These are phyloP conservation scores for Mariannaea sp. DNA, from an alignment of 2,329 filamentous ascomycete species.

Conservation along the genomic window DNA sequence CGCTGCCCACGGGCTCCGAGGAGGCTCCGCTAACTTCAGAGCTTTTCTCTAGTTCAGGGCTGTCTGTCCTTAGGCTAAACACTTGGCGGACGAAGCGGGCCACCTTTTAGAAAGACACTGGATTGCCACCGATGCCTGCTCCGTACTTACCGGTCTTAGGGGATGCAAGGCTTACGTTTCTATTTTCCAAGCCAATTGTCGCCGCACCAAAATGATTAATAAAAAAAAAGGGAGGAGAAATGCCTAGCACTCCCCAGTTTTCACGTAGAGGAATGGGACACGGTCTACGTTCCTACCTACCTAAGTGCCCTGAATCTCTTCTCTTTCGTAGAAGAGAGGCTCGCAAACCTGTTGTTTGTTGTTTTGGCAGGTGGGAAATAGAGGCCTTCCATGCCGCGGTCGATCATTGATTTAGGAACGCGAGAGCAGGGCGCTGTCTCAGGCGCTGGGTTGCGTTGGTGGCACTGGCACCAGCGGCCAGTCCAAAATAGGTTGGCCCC, in stretches of 20 bases:
- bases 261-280: too few species aligned
- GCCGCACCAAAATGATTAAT: too few species aligned
- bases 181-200: too few species aligned
- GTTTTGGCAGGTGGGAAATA: too few species aligned
- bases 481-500: slow-evolving; percentile 37
- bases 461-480: slow-evolving; percentile 32
- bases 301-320: too few species aligned
- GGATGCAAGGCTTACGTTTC: too few species aligned
- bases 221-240: too few species aligned
- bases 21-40: slow-evolving; percentile 1
- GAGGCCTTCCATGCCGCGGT: neutral
- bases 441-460: slow-evolving; percentile 29
- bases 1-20: neutral
- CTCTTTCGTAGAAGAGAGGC: too few species aligned
- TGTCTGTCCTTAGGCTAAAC: slow-evolving; percentile 2
- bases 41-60: slow-evolving; percentile 5
- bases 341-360: too few species aligned
- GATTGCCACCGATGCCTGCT: neutral
- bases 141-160: neutral
- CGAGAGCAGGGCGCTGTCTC: slow-evolving; percentile 29
- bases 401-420: slow-evolving; percentile 1
- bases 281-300: too few species aligned
- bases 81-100: neutral
- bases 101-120: neutral
- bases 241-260: too few species aligned